Base-by-base conservation (phyloP, 495 filamentous ascomycete genomes). In the Aspergillus bridgeri region DNA sequence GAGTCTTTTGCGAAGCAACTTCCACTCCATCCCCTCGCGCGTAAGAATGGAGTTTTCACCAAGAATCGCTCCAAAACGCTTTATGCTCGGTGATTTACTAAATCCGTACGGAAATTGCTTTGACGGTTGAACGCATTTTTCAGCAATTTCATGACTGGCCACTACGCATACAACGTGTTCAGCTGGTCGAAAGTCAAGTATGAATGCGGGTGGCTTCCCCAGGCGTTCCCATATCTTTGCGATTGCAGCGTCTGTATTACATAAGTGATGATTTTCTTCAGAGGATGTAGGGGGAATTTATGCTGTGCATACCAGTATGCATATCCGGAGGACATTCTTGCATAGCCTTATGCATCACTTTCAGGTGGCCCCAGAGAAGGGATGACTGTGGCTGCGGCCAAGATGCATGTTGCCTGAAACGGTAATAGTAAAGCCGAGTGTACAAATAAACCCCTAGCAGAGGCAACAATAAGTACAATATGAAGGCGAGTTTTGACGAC, bases 151-250 rank as follows among this genome's bases (percentile, higher is more conserved):
- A 47, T 47, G 44, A 23, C 17, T 47, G 44, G 19, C 18, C 9
- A 47, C 11, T 0, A 47, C 15, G 5, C 19, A 19, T 2, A 47
- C 5, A 8, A 23, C 19, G 44, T 18, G 44, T 6, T 47, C 44
- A 23, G 21, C 44, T 8, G 44, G 44, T 18, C 44, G 21, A 8
- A 47, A 18, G 11, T 47, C 44, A 3, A 47, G 17, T 7, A 23
- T 23, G 44, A 42, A 33, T 19, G 48, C 44, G 5, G 54, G 29
- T 15, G 54, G 54, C 13, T 56, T 56, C 25, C 45, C 54, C 45
- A 56, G 19, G 11, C 9, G 13, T 11, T 38, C 33, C 33, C 33
- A 38, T 8, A 38, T 38, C 33, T 15, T 38, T 38, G 33, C 5
- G 9, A 38, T 9, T 13, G 33, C 33, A 11, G 33, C 9, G 13